These are phyloP conservation scores for Immersiporthe knoxdaviesiana DNA, from an alignment of 2,329 filamentous ascomycete species.

Conservation along the genomic window DNA sequence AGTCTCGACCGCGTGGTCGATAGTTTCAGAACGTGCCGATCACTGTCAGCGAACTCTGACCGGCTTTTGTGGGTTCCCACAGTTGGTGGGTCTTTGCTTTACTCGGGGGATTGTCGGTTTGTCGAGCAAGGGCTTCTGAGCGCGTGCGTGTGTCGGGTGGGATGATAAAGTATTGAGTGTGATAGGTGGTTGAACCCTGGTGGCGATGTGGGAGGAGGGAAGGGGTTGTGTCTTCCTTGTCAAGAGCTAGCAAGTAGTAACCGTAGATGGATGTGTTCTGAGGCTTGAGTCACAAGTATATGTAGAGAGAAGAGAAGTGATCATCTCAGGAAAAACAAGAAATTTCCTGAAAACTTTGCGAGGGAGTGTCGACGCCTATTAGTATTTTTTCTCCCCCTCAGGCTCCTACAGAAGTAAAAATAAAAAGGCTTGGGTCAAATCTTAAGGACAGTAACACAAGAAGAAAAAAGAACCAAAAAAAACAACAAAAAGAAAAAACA, in stretches of 20 bases:
- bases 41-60: neutral
- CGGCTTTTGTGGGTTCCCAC: neutral
- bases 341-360: neutral
- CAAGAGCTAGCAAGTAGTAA: neutral
- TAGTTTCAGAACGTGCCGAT: conserved; percentile 1
- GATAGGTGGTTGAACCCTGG: neutral
- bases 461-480: neutral
- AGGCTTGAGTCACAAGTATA: neutral
- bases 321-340: neutral
- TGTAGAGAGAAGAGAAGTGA: neutral
- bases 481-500: neutral
- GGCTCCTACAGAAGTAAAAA: neutral
- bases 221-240: neutral
- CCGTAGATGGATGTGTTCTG: neutral
- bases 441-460: neutral
- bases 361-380: neutral
- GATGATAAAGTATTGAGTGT: neutral
- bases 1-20: conserved; percentile 1
- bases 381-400: conserved; percentile 1
- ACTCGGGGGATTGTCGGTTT: no score
- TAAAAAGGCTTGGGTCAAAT: neutral
- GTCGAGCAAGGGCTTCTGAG: neutral
- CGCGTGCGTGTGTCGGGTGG: neutral
- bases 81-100: neutral
- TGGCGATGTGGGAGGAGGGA: neutral